Evolutionary conservation across 139 green algal genomes (phyloP), one percentile per base, ranked within the genome.

Genomic region (Volvox africanus): DNA sequence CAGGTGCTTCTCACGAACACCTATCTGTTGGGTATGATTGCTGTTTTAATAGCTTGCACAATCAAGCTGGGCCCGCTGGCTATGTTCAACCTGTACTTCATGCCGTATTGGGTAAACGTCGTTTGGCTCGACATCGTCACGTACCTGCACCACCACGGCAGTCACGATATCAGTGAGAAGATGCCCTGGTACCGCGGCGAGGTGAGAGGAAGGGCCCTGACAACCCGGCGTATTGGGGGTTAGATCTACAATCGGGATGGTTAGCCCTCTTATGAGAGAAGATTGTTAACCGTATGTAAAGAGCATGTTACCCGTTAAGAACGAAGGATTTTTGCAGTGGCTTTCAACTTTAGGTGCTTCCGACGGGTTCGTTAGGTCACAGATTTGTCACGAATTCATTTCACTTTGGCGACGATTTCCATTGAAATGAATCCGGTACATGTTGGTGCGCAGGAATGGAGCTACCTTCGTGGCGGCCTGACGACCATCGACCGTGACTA

Each of bases 91-190:
- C 96, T 99, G 61, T 99, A 99, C 95, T 89, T 98, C 14, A 76
- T 99, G 79, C 97, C 97, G 61, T 99, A 98, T 96, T 95, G 93
- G 93, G 92, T 99, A 50, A 96, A 96, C 89, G 97, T 99, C 37
- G 82, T 98, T 71, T 99, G 98, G 98, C 97, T 99, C 67, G 98
- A 99, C 89, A 85, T 97, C 5, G 98, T 99, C 19, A 99, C 98
- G 22, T 99, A 99, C 95, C 96, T 99, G 92, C 97, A 99, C 94
- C 97, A 99, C 93, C 97, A 99, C 91, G 97, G 97, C 82, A 92
- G 93, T 36, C 71, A 91, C 67, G 94, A 98, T 89, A 30, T 85
- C 11, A 89, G 96, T 6, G 95, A 98, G 93, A 95, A 98, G 93
- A 93, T 99, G 89, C 97, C 97, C 75, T 99, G 97, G 97, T 99